phyloP scores from a whole-genome alignment of 2,329 filamentous ascomycete genomes.

The Periconia sp. region DNA sequence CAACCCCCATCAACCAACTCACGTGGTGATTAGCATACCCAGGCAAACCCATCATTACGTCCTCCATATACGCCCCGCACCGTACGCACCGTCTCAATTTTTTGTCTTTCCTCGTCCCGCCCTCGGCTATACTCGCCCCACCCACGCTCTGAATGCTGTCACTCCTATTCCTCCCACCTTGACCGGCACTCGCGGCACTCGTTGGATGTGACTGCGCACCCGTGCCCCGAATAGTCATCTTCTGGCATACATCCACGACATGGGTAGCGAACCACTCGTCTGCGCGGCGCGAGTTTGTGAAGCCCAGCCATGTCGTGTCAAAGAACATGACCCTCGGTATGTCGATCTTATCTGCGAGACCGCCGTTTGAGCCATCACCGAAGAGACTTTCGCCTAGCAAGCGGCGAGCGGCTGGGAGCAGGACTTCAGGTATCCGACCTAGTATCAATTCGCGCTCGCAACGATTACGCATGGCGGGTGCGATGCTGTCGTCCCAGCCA shows the following conservation, averaged over 20 bases:
- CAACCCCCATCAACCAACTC: conserved; percentile 44
- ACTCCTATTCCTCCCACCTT: conserved; percentile 20
- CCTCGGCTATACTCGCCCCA: conserved; percentile 7
- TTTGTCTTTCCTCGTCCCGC: conserved; percentile 22
- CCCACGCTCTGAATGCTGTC: conserved; percentile 26
- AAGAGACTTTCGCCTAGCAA: conserved; percentile 52
- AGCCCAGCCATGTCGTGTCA: conserved; percentile 72
- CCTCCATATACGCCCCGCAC: conserved; percentile 56
- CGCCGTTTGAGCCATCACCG: conserved; percentile 30
- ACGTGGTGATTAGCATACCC: conserved; percentile 39
- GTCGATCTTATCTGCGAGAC: conserved; percentile 66
- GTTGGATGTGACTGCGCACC: conserved; percentile 33
- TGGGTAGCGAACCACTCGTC: conserved; percentile 67
- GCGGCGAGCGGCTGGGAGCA: conserved; percentile 55
- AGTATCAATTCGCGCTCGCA: conserved; percentile 61
- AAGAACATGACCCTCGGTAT: conserved; percentile 73
- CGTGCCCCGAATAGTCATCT: conserved; percentile 48
- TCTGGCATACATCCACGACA: conserved; percentile 64
- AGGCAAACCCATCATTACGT: conserved; percentile 42
- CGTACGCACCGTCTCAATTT: conserved; percentile 50
- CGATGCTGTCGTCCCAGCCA: conserved; percentile 25
- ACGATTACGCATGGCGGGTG: conserved; percentile 51
- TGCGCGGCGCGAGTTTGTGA: conserved; percentile 63
- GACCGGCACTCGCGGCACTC: conserved; percentile 4
- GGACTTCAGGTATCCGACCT: conserved; percentile 57